These are phyloP conservation scores for Sequoia sempervirens DNA, from an alignment of 75 land plant genomes.

Conservation along the genomic window DNA sequence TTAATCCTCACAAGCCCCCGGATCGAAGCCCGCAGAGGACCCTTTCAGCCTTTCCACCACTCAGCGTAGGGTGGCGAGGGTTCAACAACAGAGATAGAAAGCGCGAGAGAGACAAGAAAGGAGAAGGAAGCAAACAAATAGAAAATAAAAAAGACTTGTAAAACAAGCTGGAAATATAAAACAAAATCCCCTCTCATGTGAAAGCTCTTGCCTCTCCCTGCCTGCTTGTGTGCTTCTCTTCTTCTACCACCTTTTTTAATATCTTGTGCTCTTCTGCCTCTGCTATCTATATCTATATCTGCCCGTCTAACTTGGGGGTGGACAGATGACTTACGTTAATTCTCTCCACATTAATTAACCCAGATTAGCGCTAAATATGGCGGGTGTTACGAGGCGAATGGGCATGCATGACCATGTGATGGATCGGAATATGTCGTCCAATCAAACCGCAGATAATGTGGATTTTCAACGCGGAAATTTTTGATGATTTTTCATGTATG, in stretches of 20 bases:
- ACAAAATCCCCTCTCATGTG: not conserved
- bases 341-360: not conserved
- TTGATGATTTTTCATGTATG: no score
- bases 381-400: constrained; percentile 7
- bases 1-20: not conserved
- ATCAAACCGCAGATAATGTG: not conserved
- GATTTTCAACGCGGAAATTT: constrained; percentile 9
- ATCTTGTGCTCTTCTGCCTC: not conserved
- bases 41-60: not conserved
- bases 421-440: not conserved
- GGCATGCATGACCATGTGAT: constrained; percentile 8
- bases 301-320: not conserved
- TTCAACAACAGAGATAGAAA: not conserved
- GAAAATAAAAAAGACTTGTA: not conserved
- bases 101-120: not conserved
- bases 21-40: constrained; percentile 6
- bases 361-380: not conserved
- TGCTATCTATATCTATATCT: not conserved
- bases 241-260: constrained; percentile 6
- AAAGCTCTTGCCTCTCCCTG: not conserved
- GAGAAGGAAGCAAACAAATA: not conserved
- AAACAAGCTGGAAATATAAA: not conserved
- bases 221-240: not conserved
- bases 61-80: constrained; percentile 11
- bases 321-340: not conserved